phyloP scores from a whole-genome alignment of 805 yeast genomes.

The Candida patagonica region DNA sequence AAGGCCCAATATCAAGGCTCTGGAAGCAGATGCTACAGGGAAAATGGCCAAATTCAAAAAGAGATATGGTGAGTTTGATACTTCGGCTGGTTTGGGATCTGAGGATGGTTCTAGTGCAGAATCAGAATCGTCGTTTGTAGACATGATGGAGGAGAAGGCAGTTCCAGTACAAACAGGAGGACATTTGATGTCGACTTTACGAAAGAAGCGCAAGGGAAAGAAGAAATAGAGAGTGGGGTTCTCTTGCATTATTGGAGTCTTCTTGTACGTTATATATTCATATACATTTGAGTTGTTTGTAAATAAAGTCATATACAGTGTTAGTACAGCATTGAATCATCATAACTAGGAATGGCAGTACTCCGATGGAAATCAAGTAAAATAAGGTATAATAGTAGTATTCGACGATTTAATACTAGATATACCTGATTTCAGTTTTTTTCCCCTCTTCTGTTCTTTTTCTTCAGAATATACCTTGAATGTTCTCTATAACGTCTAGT shows the following conservation, averaged over 20 bases:
- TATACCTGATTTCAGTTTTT: too few species aligned
- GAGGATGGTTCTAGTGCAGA: conserved; percentile 16
- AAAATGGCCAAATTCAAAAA: conserved; percentile 39
- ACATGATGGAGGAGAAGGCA: conserved; percentile 49
- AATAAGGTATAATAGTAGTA: too few species aligned
- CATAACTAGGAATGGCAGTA: too few species aligned
- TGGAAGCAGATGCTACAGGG: conserved; percentile 79
- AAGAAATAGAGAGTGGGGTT: neutral
- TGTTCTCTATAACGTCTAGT: too few species aligned
- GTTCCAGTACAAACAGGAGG: conserved; percentile 51
- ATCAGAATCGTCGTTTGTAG: conserved; percentile 35
- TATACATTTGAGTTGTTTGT: neutral
- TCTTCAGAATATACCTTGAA: too few species aligned
- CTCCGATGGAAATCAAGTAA: too few species aligned
- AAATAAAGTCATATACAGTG: too few species aligned
- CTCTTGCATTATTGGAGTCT: neutral
- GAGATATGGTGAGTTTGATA: conserved; percentile 21
- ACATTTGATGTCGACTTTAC: conserved; percentile 35
- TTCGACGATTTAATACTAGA: too few species aligned
- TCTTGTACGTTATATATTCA: neutral
- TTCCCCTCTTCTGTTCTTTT: too few species aligned
- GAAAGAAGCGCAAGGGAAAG: conserved; percentile 33
- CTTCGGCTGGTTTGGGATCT: conserved; percentile 10
- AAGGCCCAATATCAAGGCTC: conserved; percentile 62
- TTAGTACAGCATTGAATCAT: too few species aligned